Conservation (phyloP, 768 basidiomycete species). For the Amanita molliuscula region DNA sequence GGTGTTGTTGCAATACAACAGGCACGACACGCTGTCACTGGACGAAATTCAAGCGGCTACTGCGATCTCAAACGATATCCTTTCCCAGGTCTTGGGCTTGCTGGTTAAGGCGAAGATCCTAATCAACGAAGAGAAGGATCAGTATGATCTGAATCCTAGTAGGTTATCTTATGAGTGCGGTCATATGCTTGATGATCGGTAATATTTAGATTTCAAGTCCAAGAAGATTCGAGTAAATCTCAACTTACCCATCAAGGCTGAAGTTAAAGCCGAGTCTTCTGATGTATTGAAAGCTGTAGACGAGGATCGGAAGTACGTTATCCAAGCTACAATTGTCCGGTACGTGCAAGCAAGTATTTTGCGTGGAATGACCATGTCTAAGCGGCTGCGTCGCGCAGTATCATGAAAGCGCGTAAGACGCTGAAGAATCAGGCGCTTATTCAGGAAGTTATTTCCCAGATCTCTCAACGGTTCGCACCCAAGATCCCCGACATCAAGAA, state of each 20-base stretch:
- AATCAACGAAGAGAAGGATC: constrained; percentile 78
- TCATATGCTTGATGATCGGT: not conserved
- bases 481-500: constrained; percentile 97
- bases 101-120: constrained; percentile 85
- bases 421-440: constrained; percentile 91
- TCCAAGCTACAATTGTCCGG: constrained; percentile 91
- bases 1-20: constrained; percentile 92
- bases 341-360: constrained; percentile 17
- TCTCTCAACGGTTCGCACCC: constrained; percentile 80
- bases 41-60: constrained; percentile 77
- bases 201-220: constrained; percentile 64
- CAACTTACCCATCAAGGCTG: constrained; percentile 89
- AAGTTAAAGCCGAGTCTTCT: constrained; percentile 81
- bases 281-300: constrained; percentile 93
- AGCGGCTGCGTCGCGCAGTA: constrained; percentile 29
- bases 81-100: constrained; percentile 61
- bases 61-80: constrained; percentile 66
- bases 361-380: not conserved
- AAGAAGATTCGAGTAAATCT: constrained; percentile 92
- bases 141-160: constrained; percentile 86
- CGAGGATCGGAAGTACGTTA: constrained; percentile 94
- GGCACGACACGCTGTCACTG: constrained; percentile 76
- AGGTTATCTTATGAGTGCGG: constrained; percentile 10
- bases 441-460: constrained; percentile 84
- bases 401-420: constrained; percentile 93